Percentiles rank a stretch among this genome's conserved stretches.
Evolutionary conservation across 495 filamentous ascomycete genomes (phyloP).

Genomic region (Pseudoneurospora amorphoporcata): DNA sequence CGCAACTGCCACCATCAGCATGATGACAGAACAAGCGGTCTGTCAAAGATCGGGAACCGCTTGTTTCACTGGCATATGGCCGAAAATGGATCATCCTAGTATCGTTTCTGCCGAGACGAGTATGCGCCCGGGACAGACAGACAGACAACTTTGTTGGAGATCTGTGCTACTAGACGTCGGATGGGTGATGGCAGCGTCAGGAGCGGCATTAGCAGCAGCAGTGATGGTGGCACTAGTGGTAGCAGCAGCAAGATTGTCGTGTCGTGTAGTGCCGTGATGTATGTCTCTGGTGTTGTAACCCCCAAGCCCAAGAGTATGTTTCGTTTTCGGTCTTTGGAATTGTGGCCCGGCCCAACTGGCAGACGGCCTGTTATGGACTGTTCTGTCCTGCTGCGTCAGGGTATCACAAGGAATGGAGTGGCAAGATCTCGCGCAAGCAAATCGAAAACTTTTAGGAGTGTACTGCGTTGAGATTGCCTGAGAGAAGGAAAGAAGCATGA

Average conservation of each 20-base stretch:
- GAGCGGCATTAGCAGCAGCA: neutral
- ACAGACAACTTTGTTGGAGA: constrained; percentile 1
- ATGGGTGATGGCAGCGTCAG: constrained; percentile 8
- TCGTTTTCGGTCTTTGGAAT: neutral
- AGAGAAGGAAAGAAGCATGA: neutral
- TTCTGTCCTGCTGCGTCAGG: neutral
- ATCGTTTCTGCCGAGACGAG: neutral
- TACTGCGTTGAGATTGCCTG: neutral
- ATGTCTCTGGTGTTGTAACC: neutral
- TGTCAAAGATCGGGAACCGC: neutral
- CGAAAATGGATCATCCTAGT: neutral
- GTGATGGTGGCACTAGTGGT: neutral
- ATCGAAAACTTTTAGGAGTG: neutral
- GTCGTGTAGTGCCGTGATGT: neutral
- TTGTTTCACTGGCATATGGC: neutral
- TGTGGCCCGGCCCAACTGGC: neutral
- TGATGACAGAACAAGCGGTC: neutral
- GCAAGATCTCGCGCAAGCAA: neutral
- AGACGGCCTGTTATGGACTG: neutral
- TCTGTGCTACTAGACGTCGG: constrained; percentile 9
- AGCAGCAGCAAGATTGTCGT: neutral
- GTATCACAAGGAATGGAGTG: neutral
- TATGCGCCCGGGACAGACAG: neutral
- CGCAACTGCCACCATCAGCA: neutral
- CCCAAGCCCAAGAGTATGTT: neutral